A percentile compares a stretch with the other conserved stretches of the same genome.
phyloP scores from a whole-genome alignment of 768 basidiomycete genomes.

The Leccinellum luteum region DNA sequence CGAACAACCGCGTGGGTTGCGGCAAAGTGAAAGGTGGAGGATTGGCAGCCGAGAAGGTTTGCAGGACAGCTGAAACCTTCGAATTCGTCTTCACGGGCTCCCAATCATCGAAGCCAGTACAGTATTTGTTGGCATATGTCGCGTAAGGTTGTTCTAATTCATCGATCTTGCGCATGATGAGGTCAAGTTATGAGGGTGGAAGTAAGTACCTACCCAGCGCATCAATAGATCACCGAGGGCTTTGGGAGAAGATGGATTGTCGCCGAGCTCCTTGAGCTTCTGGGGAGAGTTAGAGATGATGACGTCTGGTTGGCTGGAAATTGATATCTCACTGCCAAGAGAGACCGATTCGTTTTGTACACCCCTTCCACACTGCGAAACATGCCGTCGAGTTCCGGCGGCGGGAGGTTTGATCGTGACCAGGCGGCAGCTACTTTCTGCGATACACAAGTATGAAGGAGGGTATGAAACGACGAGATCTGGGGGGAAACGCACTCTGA shows the following conservation, averaged over 20 bases:
- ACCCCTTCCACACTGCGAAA: constrained; percentile 91
- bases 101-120: constrained; percentile 81
- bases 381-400: constrained; percentile 87
- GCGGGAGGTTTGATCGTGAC: constrained; percentile 93
- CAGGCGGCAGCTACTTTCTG: constrained; percentile 98
- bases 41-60: constrained; percentile 60
- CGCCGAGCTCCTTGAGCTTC: constrained; percentile 94
- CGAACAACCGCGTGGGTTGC: constrained; percentile 32
- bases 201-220: constrained; percentile 76
- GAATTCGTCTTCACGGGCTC: constrained; percentile 74
- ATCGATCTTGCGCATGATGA: constrained; percentile 62
- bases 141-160: constrained; percentile 88
- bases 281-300: constrained; percentile 34
- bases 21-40: constrained; percentile 52
- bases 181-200: constrained; percentile 11
- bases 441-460: constrained; percentile 12
- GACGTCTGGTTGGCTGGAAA: not conserved
- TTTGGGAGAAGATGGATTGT: constrained; percentile 89
- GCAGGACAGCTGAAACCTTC: constrained; percentile 65
- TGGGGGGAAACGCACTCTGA: constrained; percentile 61
- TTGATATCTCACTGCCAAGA: constrained; percentile 56
- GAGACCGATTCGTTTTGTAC: constrained; percentile 84
- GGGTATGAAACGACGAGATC: not conserved
- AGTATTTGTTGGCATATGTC: constrained; percentile 70
- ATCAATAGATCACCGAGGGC: constrained; percentile 93